phyloP scores from a whole-genome alignment of 345 rosid genomes.

The Rhodomyrtus tomentosa region DNA sequence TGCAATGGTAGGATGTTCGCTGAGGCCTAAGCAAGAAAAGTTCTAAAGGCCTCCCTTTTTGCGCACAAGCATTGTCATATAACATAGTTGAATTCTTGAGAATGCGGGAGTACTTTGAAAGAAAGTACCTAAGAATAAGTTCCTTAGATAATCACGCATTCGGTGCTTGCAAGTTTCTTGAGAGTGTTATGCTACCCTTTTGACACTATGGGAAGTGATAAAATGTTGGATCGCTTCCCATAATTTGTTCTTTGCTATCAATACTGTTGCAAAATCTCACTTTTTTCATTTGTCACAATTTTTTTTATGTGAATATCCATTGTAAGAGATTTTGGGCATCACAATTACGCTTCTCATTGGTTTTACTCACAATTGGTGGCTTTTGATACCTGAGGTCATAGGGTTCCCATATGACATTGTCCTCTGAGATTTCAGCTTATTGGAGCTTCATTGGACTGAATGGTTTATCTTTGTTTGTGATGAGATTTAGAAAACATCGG shows the following conservation, averaged over 20 bases:
- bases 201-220: not conserved
- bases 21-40: not conserved
- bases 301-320: not conserved
- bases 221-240: not conserved
- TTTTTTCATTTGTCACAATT: not conserved
- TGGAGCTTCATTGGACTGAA: not conserved
- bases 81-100: not conserved
- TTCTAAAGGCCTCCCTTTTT: not conserved
- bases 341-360: not conserved
- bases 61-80: not conserved
- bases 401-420: not conserved
- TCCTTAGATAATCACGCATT: not conserved
- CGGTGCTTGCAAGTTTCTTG: not conserved
- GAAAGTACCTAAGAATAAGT: not conserved
- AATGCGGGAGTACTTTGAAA: not conserved
- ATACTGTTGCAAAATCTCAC: not conserved
- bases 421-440: not conserved
- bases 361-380: not conserved
- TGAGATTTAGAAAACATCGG: not conserved
- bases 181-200: not conserved
- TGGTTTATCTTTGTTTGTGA: not conserved
- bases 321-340: not conserved
- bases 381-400: not conserved
- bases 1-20: not conserved
- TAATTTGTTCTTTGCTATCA: not conserved